Evolutionary conservation across 192 early-diverging fungal species (phyloP).

Genomic region (Geosiphon pyriformis): DNA sequence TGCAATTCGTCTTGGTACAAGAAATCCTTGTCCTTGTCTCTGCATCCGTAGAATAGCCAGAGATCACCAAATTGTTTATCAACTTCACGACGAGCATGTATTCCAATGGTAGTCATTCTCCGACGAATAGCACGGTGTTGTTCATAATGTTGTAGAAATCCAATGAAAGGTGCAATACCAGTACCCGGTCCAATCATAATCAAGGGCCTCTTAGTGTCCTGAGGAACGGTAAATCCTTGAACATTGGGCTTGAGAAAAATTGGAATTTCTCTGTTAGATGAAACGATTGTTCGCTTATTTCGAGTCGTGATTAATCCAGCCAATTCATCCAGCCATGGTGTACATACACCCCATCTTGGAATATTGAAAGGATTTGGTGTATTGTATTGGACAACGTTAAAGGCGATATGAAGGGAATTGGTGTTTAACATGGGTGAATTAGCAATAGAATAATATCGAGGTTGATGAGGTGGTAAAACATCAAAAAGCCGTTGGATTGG

Average conservation of each 20-base stretch:
- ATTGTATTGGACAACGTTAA: conserved; percentile 79
- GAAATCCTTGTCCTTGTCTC: conserved; percentile 60
- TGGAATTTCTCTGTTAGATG: conserved; percentile 29
- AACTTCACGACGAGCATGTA: conserved; percentile 26
- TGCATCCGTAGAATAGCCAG: conserved; percentile 82
- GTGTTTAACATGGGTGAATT: conserved; percentile 56
- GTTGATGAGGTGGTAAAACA: conserved; percentile 67
- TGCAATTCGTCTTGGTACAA: conserved; percentile 64
- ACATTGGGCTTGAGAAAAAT: conserved; percentile 55
- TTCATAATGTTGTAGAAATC: conserved; percentile 78
- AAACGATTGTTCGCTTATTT: conserved; percentile 9
- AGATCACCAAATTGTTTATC: conserved; percentile 46
- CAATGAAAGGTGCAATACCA: conserved; percentile 90
- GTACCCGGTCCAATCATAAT: conserved; percentile 92
- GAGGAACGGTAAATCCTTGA: conserved; percentile 65
- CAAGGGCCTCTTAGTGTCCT: conserved; percentile 53
- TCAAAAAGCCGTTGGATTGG: conserved; percentile 70
- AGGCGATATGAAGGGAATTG: conserved; percentile 64
- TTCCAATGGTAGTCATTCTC: conserved; percentile 24
- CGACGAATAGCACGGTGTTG: background rate
- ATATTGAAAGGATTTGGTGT: conserved; percentile 40
- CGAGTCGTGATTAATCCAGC: conserved; percentile 35
- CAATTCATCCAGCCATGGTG: conserved; percentile 74
- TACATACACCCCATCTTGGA: conserved; percentile 60
- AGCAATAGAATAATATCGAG: conserved; percentile 86